phyloP scores from a whole-genome alignment of 495 filamentous ascomycete genomes.

The Daldinia bambusicola region DNA sequence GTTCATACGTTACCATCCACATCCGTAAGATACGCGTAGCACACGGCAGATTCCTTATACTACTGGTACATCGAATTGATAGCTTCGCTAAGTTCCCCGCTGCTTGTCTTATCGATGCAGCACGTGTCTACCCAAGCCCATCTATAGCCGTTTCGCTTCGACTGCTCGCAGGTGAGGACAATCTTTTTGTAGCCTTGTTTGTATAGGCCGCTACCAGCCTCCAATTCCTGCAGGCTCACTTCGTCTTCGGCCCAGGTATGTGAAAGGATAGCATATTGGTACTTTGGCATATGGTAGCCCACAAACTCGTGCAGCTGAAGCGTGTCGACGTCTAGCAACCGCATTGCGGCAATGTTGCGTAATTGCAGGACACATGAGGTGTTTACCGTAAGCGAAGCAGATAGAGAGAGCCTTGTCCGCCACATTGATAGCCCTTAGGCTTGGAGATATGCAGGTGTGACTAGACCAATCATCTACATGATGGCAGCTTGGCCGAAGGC shows the following conservation, averaged over 20 bases:
- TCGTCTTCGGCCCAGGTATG: slow-evolving; percentile 52
- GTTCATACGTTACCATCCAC: slow-evolving; percentile 2
- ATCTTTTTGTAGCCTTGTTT: slow-evolving; percentile 50
- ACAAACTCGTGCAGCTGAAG: slow-evolving; percentile 32
- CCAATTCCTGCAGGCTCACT: slow-evolving; percentile 47
- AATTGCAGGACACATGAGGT: not conserved
- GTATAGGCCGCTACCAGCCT: slow-evolving; percentile 18
- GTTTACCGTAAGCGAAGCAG: not conserved
- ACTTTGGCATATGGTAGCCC: slow-evolving; percentile 32
- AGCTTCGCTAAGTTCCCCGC: slow-evolving; percentile 56
- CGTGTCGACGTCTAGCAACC: slow-evolving; percentile 39
- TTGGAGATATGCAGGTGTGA: not conserved
- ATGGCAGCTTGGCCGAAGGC: not conserved
- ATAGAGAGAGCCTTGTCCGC: slow-evolving; percentile 4
- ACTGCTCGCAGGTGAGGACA: slow-evolving; percentile 48
- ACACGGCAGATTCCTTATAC: slow-evolving; percentile 49
- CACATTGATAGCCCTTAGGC: not conserved
- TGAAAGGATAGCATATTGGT: slow-evolving; percentile 53
- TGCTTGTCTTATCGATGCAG: slow-evolving; percentile 59
- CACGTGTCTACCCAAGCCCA: slow-evolving; percentile 61
- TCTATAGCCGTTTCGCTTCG: slow-evolving; percentile 34
- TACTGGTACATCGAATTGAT: slow-evolving; percentile 63
- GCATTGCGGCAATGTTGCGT: slow-evolving; percentile 23
- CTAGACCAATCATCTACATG: not conserved
- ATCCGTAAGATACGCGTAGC: slow-evolving; percentile 51